Base-by-base conservation (phyloP, 164 flowering plant species). In the Chimonanthus praecox region DNA sequence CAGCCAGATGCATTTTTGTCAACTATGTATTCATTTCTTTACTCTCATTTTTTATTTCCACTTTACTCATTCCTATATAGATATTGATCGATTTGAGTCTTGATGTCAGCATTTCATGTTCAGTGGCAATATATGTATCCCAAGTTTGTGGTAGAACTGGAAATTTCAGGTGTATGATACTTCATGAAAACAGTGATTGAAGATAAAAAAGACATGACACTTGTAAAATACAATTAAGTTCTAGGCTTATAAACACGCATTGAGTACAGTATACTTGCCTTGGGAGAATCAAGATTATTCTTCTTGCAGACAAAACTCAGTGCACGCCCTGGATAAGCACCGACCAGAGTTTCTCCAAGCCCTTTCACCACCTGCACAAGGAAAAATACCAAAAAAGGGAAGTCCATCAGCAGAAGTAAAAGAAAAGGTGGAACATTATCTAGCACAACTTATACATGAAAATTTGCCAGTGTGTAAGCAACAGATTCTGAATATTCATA, bases 291-390 rank as follows among this genome's bases (percentile, higher is more conserved):
- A 45, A 92, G 89, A 74, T 89, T 79, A 71, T 71, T 83, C 79
- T 95, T 93, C 85, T 90, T 92, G 85, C 88, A 88, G 77, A 90
- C 76, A 78, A 91, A 95, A 80, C 98, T 95, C 83, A 93, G 74
- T 67, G 99, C 96, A 74, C 99, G 96, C 13, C 99, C 99, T 7
- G 99, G 98, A 80, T 95, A 95, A 65, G 99, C 99, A 83, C 99
- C 99, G 47, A 95, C 99, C 10, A 95, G 84, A 49, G 99, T 95
- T 87, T 95, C 99, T 69, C 99, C 99, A 45, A 95, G 97, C 73
- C 99, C 99, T 80, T 85, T 90, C 62, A 95, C 99, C 74, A 95
- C 98, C 99, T 94, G 74, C 43, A 18, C 21, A 58, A 64, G 54
- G 43, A 49, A 51, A 4, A n/a, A 62, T 46, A 43, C 64, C 48